Conservation (phyloP, 208 protist genomes). For the Crithidia fasciculata region DNA sequence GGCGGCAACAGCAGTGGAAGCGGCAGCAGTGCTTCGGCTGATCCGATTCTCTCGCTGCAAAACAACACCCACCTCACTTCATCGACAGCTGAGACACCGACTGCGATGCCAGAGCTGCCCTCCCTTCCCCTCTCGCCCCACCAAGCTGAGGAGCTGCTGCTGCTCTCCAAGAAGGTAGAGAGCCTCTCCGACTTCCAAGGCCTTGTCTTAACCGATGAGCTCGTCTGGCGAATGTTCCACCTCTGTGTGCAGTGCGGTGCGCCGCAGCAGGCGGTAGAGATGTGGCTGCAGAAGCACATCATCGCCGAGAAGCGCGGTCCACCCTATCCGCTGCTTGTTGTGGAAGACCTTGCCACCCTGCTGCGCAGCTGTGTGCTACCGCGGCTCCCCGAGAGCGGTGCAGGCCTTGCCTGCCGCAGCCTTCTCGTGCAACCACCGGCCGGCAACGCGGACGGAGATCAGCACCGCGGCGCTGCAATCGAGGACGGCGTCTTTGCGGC, state of each 20-base stretch:
- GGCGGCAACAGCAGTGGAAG: no score
- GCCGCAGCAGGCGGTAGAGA: conserved; percentile 36
- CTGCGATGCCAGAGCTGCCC: background rate
- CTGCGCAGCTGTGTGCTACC: conserved; percentile 30
- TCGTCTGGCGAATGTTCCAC: conserved; percentile 64
- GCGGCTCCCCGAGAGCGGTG: conserved; percentile 35
- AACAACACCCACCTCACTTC: no score
- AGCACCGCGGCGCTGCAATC: background rate
- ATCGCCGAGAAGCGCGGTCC: conserved; percentile 42
- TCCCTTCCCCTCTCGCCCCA: conserved; percentile 36
- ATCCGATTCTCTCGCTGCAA: no score
- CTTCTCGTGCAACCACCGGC: conserved; percentile 1
- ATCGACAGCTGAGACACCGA: no score
- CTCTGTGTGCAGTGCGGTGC: conserved; percentile 53
- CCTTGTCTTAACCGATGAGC: conserved; percentile 68
- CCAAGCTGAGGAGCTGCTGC: conserved; percentile 56
- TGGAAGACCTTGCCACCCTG: conserved; percentile 34
- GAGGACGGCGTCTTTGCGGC: conserved; percentile 24
- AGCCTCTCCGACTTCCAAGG: conserved; percentile 57
- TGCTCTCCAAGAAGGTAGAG: conserved; percentile 50
- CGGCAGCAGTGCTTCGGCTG: no score
- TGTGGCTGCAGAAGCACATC: conserved; percentile 42
- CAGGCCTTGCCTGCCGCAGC: conserved; percentile 17
- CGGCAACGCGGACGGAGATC: no score
- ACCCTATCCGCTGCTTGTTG: conserved; percentile 40